phyloP scores from a whole-genome alignment of 805 yeast genomes.

The Pichia manshurica region DNA sequence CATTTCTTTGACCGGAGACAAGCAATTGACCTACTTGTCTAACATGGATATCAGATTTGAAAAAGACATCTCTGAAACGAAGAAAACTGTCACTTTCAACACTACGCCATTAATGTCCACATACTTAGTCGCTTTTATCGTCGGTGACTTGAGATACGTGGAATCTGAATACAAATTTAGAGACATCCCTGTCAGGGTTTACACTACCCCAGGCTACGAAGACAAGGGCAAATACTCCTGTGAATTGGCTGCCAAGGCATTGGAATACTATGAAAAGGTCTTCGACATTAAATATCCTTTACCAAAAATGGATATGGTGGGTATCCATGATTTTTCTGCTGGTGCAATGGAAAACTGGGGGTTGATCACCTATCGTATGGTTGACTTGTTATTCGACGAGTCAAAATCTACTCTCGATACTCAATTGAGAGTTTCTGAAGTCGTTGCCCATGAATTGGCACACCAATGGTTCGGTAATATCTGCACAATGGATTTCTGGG shows the following conservation, averaged over 20 bases:
- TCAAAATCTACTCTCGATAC: constrained; percentile 43
- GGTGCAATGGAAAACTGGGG: constrained; percentile 96
- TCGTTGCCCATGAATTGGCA: constrained; percentile 83
- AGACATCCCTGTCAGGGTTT: constrained; percentile 47
- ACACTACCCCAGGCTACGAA: constrained; percentile 46
- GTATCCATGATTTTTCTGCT: constrained; percentile 72
- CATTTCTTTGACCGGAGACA: constrained; percentile 35
- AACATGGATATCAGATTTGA: constrained; percentile 41
- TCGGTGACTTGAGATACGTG: constrained; percentile 51
- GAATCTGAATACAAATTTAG: constrained; percentile 42
- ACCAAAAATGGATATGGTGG: constrained; percentile 78
- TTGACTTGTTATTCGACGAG: constrained; percentile 47
- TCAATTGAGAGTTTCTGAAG: constrained; percentile 73
- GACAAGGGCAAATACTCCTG: constrained; percentile 44
- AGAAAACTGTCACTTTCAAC: constrained; percentile 35
- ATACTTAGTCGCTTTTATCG: constrained; percentile 52
- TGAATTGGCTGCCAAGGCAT: constrained; percentile 45
- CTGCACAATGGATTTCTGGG: constrained; percentile 94
- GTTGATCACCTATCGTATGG: constrained; percentile 62
- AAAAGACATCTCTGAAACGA: constrained; percentile 14
- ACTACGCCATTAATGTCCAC: constrained; percentile 51
- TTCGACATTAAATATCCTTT: constrained; percentile 62
- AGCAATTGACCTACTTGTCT: constrained; percentile 38
- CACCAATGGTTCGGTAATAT: constrained; percentile 92
- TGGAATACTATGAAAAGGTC: constrained; percentile 45